Evolutionary conservation across 306 rosid species (phyloP), one percentile per base, ranked within the genome.

Genomic region (Corylus americana): DNA sequence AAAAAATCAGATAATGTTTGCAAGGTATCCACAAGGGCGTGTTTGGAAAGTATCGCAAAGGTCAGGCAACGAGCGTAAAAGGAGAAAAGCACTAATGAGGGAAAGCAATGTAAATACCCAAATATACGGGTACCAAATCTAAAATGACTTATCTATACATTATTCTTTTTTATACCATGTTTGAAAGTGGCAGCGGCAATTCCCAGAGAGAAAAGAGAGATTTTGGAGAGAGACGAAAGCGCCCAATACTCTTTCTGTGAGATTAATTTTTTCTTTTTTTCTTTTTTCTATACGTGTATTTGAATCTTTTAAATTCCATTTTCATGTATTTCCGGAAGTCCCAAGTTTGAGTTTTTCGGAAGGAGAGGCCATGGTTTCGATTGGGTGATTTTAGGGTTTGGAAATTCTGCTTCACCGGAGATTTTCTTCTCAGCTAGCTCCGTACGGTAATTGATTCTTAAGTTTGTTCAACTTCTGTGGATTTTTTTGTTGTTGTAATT

Each of bases 171-270:
- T 74, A 12, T 5, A 29, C 44, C 17, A 4, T 47, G 47, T 89
- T 87, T 86, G 86, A 88, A 90, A 76, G 77, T 76, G 79, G 90
- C 87, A 80, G 89, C 93, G 86, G 87, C 89, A 86, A 81, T 73
- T 88, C 71, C 20, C 69, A 6, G 77, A 58, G 48, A 39, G 45
- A 76, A 72, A 55, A 84, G 79, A 66, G 47, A 18, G 74, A 79
- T 18, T 35, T 64, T 45, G 79, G 71, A 29, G 68, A 73, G 76
- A 76, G 83, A 76, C 49, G 74, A 70, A 44, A 84, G 79, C 80
- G 76, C 78, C 76, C 83, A 73, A 5, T 7, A 70, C 50, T 35
- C 61, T 54, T n/a, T 72, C 11, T 55, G 39, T 31, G 61, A 78
- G 81, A 49, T 76, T 76, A 51, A 74, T 73, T 62, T n/a, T 31